A percentile compares a stretch with the other conserved stretches of the same genome.
Evolutionary conservation across 140 eudicot species (phyloP).

Genomic region (Stevia rebaudiana): DNA sequence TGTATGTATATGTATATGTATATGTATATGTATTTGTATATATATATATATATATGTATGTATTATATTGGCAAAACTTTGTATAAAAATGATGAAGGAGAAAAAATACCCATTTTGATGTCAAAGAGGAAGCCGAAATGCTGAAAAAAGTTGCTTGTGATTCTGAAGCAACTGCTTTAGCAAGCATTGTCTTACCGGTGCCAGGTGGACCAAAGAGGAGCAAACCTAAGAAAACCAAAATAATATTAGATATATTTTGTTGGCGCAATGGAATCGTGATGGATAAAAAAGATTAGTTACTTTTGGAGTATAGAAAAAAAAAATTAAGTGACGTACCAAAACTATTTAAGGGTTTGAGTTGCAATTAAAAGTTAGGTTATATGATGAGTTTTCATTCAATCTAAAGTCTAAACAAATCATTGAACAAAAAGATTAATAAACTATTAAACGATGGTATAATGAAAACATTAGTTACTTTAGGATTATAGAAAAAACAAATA

Average conservation of each 20-base stretch:
- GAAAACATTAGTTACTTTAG: not conserved
- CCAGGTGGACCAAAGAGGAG: constrained; percentile 99
- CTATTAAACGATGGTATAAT: not conserved
- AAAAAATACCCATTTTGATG: constrained; percentile 88
- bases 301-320: not conserved
- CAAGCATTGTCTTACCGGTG: constrained; percentile 97
- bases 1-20: not conserved
- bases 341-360: not conserved
- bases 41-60: not conserved
- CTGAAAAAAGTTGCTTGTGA: constrained; percentile 90
- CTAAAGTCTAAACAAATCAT: too few species aligned
- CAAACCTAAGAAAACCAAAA: constrained; percentile 49
- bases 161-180: constrained; percentile 98
- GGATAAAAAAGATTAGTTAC: not conserved
- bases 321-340: not conserved
- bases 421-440: not conserved
- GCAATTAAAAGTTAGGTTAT: not conserved
- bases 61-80: not conserved
- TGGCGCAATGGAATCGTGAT: too few species aligned
- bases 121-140: constrained; percentile 91
- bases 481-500: not conserved
- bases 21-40: not conserved
- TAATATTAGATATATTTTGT: not conserved
- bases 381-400: too few species aligned
- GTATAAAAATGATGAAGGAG: constrained; percentile 9